These are phyloP conservation scores for Ceratobasidium papillatum DNA, from an alignment of 1,284 basidiomycete species.

Conservation along the genomic window DNA sequence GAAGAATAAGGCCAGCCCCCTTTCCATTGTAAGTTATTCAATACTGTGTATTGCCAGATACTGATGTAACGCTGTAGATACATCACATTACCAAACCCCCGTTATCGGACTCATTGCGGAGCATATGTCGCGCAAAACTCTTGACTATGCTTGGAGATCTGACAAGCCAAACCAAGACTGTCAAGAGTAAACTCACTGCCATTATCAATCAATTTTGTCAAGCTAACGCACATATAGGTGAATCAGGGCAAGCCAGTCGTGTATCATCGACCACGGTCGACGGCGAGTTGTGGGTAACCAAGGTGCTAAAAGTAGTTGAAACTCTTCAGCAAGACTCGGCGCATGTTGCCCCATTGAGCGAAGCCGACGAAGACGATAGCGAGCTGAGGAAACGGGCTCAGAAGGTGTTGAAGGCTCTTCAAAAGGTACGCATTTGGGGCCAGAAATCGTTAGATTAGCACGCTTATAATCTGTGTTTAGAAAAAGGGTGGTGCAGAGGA, in stretches of 20 bases:
- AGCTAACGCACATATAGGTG: constrained; percentile 15
- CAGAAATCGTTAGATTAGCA: background rate
- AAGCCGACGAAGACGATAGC: constrained; percentile 67
- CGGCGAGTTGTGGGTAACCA: constrained; percentile 83
- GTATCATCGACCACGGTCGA: constrained; percentile 67
- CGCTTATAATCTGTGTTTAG: background rate
- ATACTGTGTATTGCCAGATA: constrained; percentile 44
- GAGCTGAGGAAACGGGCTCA: constrained; percentile 60
- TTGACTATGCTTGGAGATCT: constrained; percentile 81
- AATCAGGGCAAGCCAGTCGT: constrained; percentile 49
- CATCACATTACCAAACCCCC: constrained; percentile 69
- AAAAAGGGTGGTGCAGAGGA: constrained; percentile 1
- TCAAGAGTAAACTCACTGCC: constrained; percentile 58
- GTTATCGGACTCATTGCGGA: constrained; percentile 75
- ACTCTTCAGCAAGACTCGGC: constrained; percentile 73
- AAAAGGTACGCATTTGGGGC: constrained; percentile 49
- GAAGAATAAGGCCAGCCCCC: constrained; percentile 74
- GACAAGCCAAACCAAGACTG: constrained; percentile 62
- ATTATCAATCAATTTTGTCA: background rate
- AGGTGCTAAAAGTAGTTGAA: constrained; percentile 69
- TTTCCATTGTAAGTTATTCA: constrained; percentile 62
- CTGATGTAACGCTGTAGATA: constrained; percentile 56
- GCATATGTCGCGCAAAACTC: constrained; percentile 73
- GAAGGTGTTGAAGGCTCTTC: constrained; percentile 59
- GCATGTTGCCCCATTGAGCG: constrained; percentile 67